Evolutionary conservation across 768 basidiomycete genomes (phyloP).

Genomic region (Cubamyces sp.): DNA sequence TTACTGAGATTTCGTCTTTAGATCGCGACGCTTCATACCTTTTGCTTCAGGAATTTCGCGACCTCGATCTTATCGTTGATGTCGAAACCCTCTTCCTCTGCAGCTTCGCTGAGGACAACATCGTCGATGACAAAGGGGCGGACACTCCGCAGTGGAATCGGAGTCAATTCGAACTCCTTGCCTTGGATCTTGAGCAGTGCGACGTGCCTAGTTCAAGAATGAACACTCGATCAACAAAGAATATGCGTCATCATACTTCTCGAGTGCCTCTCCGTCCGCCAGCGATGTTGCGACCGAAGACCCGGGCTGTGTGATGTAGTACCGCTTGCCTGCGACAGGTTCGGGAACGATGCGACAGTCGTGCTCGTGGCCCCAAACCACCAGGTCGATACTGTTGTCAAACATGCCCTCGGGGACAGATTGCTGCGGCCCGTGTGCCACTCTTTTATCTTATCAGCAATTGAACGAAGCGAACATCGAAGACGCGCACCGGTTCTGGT

Average conservation of each 20-base stretch:
- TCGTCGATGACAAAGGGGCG: constrained; percentile 93
- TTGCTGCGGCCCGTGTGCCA: constrained; percentile 93
- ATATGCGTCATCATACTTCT: constrained; percentile 62
- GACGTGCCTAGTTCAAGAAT: constrained; percentile 67
- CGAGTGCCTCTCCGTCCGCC: constrained; percentile 88
- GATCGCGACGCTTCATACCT: constrained; percentile 44
- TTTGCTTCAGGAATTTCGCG: constrained; percentile 73
- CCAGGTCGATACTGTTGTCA: constrained; percentile 90
- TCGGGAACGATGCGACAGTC: constrained; percentile 94
- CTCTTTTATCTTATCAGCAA: constrained; percentile 49
- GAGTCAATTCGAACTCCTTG: constrained; percentile 84
- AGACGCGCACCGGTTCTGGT: constrained; percentile 86
- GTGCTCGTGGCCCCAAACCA: constrained; percentile 99
- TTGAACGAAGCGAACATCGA: not conserved
- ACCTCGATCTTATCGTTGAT: constrained; percentile 83
- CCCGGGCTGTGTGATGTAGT: constrained; percentile 93
- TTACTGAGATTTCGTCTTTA: too few relatives aligned
- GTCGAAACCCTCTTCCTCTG: constrained; percentile 78
- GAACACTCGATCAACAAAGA: not conserved
- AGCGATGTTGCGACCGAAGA: constrained; percentile 94
- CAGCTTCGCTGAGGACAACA: constrained; percentile 70
- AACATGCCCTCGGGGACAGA: constrained; percentile 97
- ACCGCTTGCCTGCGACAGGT: constrained; percentile 87
- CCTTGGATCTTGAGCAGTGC: constrained; percentile 87
- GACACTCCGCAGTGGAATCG: constrained; percentile 87